Percentiles rank a stretch among this genome's conserved stretches.
Conservation (phyloP, 495 filamentous ascomycete species). For the Echria macrotheca region DNA sequence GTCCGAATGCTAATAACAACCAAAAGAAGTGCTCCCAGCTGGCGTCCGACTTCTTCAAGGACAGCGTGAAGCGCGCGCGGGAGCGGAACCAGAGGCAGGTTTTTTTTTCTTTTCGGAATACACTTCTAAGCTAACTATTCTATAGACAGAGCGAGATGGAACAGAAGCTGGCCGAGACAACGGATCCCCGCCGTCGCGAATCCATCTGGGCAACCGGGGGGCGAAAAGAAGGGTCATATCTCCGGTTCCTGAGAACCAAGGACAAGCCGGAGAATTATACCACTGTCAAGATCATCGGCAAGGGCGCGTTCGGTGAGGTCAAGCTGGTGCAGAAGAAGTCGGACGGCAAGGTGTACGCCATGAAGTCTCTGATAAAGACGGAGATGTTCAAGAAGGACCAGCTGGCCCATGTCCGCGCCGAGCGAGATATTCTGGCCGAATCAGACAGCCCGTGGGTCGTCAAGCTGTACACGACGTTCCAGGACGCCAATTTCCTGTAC, state of each 20-base stretch:
- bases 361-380: constrained; percentile 96
- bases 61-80: constrained; percentile 85
- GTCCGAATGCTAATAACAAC: constrained; percentile 55
- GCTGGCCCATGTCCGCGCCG: constrained; percentile 94
- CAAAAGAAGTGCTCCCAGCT: constrained; percentile 71
- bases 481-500: constrained; percentile 91
- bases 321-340: constrained; percentile 91
- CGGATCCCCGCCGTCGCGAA: constrained; percentile 64
- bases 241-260: constrained; percentile 90
- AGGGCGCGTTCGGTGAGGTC: constrained; percentile 98
- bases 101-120: background rate
- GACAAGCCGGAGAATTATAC: constrained; percentile 88
- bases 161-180: constrained; percentile 67
- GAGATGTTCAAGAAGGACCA: constrained; percentile 99
- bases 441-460: constrained; percentile 99
- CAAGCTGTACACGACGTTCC: constrained; percentile 95
- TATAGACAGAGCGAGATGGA: constrained; percentile 84
- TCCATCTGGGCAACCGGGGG: constrained; percentile 71
- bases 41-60: constrained; percentile 88
- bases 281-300: constrained; percentile 96
- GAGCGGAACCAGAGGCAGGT: constrained; percentile 85
- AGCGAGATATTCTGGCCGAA: constrained; percentile 95
- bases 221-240: constrained; percentile 80
- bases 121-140: too few relatives aligned
- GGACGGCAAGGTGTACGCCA: constrained; percentile 95